A percentile compares a stretch with the other conserved stretches of the same genome.
phyloP scores from a whole-genome alignment of 805 yeast genomes.

The Starmerella potacharoeniae region DNA sequence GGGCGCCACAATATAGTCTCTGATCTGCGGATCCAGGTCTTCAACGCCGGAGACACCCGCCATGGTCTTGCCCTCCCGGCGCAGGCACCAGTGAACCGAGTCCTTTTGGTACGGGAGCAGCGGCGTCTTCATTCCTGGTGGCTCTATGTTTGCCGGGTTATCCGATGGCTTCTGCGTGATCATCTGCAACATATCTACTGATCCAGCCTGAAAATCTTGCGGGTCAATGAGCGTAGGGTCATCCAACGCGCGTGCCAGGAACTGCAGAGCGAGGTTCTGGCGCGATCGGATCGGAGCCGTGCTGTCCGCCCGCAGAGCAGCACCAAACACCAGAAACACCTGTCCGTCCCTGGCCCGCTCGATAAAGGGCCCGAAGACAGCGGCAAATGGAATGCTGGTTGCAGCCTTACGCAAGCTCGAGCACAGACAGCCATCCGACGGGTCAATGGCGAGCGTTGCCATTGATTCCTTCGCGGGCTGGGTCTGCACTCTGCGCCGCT shows the following conservation, averaged over 20 bases:
- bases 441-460: background rate
- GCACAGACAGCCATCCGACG: background rate
- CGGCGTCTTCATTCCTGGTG: conserved; percentile 9
- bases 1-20: conserved; percentile 21
- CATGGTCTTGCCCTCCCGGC: conserved; percentile 28
- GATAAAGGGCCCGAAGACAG: background rate
- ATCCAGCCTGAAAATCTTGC: conserved; percentile 7
- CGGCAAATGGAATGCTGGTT: background rate
- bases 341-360: background rate
- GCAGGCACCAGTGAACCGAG: conserved; percentile 31
- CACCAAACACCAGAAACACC: background rate
- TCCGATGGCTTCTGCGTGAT: conserved; percentile 8
- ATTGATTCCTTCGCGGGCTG: background rate
- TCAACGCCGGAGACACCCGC: conserved; percentile 11
- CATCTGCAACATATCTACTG: conserved; percentile 11
- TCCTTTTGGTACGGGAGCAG: conserved; percentile 29
- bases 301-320: conserved; percentile 4
- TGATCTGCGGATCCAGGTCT: conserved; percentile 17
- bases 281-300: background rate
- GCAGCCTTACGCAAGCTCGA: background rate
- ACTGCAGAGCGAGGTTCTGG: conserved; percentile 1
- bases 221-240: conserved; percentile 15
- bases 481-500: background rate
- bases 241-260: conserved; percentile 13
- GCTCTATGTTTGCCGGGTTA: conserved; percentile 9